Conservation (phyloP, 768 basidiomycete species). For the Postia placenta region DNA sequence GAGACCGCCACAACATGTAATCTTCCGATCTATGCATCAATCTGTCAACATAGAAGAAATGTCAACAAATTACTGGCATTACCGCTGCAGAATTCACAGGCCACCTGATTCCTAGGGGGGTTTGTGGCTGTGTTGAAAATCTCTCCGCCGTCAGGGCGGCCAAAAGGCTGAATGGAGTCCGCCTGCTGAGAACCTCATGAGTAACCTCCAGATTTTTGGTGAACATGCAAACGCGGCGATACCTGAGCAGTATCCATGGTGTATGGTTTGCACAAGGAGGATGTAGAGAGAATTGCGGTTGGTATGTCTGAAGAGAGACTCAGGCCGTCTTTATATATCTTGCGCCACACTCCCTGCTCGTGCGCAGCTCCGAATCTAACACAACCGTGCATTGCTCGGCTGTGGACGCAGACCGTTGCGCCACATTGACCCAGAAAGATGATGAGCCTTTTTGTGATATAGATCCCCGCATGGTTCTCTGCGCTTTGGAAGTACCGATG, state of each 20-base stretch:
- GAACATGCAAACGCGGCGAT: background rate
- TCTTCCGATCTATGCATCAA: constrained; percentile 46
- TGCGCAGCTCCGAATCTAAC: no score
- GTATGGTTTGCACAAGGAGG: background rate
- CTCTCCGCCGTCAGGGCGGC: background rate
- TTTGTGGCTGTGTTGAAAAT: background rate
- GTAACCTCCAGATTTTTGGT: background rate
- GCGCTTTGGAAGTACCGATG: no score
- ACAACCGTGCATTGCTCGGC: no score
- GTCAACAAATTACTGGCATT: background rate
- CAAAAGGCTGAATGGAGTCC: background rate
- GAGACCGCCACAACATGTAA: constrained; percentile 69
- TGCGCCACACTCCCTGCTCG: no score
- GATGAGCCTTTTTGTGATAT: no score
- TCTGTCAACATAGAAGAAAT: background rate
- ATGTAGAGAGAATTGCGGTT: background rate
- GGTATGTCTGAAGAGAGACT: background rate
- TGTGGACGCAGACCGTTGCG: no score
- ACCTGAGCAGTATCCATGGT: background rate
- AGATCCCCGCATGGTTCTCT: no score
- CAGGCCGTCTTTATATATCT: background rate
- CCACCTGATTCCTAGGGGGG: constrained; percentile 49
- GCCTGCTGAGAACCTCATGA: background rate
- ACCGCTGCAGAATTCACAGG: constrained; percentile 73
- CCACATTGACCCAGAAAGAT: no score